Evolutionary conservation across 306 rosid genomes (phyloP).

Genomic region (Nissolia schottii): DNA sequence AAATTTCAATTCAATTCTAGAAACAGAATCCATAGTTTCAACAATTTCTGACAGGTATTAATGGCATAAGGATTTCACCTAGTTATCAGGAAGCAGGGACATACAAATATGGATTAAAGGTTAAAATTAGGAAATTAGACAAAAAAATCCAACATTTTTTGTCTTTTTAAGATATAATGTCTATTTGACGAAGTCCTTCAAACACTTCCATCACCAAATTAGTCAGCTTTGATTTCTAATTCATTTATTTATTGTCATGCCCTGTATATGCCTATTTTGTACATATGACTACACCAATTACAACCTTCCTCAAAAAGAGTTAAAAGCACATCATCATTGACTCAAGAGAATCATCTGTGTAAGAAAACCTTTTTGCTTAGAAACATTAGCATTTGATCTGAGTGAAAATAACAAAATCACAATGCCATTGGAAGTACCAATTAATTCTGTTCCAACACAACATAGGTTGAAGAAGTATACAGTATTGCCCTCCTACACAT

Average conservation of each 20-base stretch:
- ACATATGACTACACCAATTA: not conserved
- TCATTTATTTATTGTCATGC: constrained; percentile 9
- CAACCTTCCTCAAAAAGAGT: not conserved
- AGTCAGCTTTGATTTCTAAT: not conserved
- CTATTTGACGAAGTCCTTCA: not conserved
- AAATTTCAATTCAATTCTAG: not conserved
- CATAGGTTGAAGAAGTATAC: not conserved
- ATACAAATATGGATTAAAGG: not conserved
- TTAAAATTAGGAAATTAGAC: not conserved
- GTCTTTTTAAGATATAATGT: not conserved
- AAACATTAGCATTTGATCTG: not conserved
- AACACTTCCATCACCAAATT: not conserved
- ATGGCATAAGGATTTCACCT: not conserved
- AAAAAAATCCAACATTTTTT: not conserved
- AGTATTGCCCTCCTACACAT: not conserved
- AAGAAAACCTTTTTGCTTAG: not conserved
- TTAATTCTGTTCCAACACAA: not conserved
- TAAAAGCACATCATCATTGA: not conserved
- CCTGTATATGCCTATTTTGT: not conserved
- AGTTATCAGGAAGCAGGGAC: not conserved
- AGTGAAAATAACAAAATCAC: not conserved
- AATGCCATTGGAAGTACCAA: not conserved
- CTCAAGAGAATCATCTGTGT: not conserved
- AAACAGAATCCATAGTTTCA: not conserved
- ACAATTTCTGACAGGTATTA: not conserved